phyloP scores from a whole-genome alignment of 108 stramenopile species.

The Seminavis robusta region DNA sequence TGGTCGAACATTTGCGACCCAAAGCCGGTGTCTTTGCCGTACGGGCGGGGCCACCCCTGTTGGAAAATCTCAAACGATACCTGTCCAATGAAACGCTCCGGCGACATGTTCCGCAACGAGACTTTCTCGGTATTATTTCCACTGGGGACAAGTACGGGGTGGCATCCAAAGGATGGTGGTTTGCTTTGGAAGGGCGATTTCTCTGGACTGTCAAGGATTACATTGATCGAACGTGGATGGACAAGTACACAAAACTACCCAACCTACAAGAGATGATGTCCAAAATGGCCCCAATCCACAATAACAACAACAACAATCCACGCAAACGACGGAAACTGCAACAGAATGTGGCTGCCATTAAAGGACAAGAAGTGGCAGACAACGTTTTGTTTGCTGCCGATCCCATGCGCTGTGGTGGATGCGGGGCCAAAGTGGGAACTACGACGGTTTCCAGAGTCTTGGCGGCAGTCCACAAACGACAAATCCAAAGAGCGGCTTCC shows the following conservation, averaged over 20 bases:
- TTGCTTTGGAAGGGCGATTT: slow-evolving; percentile 46
- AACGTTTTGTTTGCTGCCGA: no score
- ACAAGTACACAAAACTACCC: slow-evolving; percentile 42
- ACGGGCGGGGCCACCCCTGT: slow-evolving; percentile 60
- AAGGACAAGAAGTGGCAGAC: no score
- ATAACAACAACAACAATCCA: no score
- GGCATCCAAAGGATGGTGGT: slow-evolving; percentile 37
- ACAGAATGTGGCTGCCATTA: no score
- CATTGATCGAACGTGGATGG: slow-evolving; percentile 76
- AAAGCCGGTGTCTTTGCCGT: slow-evolving; percentile 80
- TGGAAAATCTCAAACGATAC: slow-evolving; percentile 32
- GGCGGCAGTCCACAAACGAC: no score
- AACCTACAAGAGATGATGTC: background rate
- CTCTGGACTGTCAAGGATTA: slow-evolving; percentile 71
- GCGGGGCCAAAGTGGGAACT: no score
- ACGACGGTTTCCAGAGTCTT: no score
- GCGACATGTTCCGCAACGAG: slow-evolving; percentile 16
- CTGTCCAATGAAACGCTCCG: slow-evolving; percentile 8
- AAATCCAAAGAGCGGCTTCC: no score
- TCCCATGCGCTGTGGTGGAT: no score
- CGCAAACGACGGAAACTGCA: no score
- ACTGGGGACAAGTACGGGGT: slow-evolving; percentile 63
- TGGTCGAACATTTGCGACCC: slow-evolving; percentile 54
- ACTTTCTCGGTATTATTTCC: slow-evolving; percentile 56
- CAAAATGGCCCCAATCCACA: no score